Percentiles rank a stretch among this genome's conserved stretches.
These are phyloP conservation scores for Cytospora mali DNA, from an alignment of 2,329 filamentous ascomycete species.

Conservation along the genomic window DNA sequence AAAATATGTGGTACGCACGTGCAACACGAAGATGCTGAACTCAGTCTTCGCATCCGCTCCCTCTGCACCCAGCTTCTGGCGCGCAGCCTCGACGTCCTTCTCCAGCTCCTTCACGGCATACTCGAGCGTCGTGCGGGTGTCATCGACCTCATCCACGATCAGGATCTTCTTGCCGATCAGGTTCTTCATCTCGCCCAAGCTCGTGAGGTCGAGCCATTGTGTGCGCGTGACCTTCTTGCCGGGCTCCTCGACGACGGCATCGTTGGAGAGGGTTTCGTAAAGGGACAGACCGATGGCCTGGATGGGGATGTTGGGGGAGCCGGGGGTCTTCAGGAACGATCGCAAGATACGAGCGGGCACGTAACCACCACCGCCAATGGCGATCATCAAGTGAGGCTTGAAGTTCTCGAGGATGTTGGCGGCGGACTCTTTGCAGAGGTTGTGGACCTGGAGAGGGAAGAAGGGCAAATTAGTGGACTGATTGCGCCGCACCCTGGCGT, in stretches of 20 bases:
- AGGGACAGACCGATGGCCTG: conserved; percentile 98
- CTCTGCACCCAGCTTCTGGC: conserved; percentile 65
- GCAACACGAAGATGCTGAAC: conserved; percentile 94
- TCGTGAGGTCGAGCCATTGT: conserved; percentile 93
- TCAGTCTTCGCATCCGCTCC: conserved; percentile 68
- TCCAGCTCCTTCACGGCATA: conserved; percentile 91
- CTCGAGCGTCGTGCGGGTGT: conserved; percentile 90
- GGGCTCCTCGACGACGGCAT: conserved; percentile 67
- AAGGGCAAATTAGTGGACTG: conserved; percentile 17
- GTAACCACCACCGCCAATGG: conserved; percentile 96
- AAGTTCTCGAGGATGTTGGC: conserved; percentile 80
- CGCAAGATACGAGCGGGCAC: conserved; percentile 95
- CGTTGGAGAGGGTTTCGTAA: conserved; percentile 77
- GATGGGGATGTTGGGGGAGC: conserved; percentile 93
- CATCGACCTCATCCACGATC: conserved; percentile 94
- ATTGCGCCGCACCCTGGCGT: neutral
- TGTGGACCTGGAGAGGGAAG: conserved; percentile 73
- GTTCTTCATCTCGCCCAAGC: conserved; percentile 81
- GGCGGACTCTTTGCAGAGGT: conserved; percentile 88
- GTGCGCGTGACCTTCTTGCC: conserved; percentile 96
- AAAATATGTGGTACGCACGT: conserved; percentile 60
- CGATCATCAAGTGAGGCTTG: conserved; percentile 95
- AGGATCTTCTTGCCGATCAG: conserved; percentile 88
- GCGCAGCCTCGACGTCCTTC: conserved; percentile 88
- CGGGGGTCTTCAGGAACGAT: conserved; percentile 91